A percentile compares a stretch with the other conserved stretches of the same genome.
Evolutionary conservation across 345 rosid genomes (phyloP).

Genomic region (Turritis glabra): DNA sequence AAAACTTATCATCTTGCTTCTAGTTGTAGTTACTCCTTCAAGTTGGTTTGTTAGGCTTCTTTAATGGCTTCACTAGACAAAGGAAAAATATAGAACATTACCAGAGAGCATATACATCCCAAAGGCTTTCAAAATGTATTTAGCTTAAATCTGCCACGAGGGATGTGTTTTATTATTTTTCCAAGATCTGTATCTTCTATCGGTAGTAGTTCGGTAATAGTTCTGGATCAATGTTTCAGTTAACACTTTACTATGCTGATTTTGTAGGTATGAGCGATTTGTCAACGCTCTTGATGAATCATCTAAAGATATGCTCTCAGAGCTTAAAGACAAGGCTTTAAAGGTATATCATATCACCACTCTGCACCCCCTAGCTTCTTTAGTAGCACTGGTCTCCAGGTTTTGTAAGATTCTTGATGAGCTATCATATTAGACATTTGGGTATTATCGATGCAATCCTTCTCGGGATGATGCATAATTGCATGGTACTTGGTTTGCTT

Average conservation of each 20-base stretch:
- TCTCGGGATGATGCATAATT: constrained; percentile 3
- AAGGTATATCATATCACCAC: constrained; percentile 54
- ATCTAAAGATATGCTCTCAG: constrained; percentile 84
- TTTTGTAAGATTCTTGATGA: background rate
- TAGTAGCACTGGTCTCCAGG: background rate
- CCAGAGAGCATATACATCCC: background rate
- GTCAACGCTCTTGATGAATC: constrained; percentile 86
- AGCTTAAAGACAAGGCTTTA: constrained; percentile 82
- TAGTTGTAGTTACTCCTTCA: background rate
- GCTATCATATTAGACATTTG: background rate
- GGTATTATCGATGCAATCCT: background rate
- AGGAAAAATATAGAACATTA: background rate
- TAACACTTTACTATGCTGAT: constrained; percentile 11
- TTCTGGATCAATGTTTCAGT: background rate
- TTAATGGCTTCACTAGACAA: background rate
- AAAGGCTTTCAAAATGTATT: background rate
- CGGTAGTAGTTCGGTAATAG: background rate
- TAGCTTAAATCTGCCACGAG: background rate
- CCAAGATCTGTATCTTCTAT: background rate
- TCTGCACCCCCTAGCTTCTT: constrained; percentile 7
- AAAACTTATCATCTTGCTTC: constrained; percentile 2
- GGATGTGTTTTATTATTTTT: background rate
- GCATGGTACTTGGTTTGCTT: background rate
- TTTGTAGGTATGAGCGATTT: constrained; percentile 81
- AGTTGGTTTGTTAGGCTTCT: background rate